Base-by-base conservation (phyloP, 2,329 filamentous ascomycete species). In the Aspergillus melleus region DNA sequence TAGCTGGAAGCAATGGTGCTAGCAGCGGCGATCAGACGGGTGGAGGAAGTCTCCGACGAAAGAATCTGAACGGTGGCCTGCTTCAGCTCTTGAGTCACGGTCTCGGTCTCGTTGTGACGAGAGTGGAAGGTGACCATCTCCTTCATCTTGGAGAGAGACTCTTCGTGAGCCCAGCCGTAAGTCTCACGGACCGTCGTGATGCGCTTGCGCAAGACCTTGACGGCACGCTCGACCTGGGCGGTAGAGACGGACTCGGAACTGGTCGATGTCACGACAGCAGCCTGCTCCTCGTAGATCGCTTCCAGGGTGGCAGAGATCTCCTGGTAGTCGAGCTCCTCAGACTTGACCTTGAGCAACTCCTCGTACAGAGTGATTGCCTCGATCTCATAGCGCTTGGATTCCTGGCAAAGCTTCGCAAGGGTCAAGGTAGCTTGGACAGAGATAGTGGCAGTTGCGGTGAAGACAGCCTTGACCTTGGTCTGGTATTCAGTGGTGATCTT, bases 141-240 rank as follows among this genome's bases (percentile, higher is more conserved):
- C 44, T 72, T 68, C 63, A 79, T 66, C 58, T 75, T 69, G 6
- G 69, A 67, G 6, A 79, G 66, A 8, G 74, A 74, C 60, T 75
- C 73, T 60, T 76, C 74, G 39, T 78, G 75, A 6, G 74, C 74
- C 72, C 75, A 79, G 8, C 74, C 74, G 39, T 77, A 68, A 11
- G 63, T 70, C 55, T 73, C 60, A 10, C 73, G 75, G 2, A 72
- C 59, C 5, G 66, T 64, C 0, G 61, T 64, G 39, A 74, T 65
- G 6, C 75, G 74, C 54, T 73, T 70, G 20, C 59, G 66, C 26
- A 74, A 62, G 16, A 77, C 64, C 22, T 60, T 68, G 24, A 73
- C 64, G 3, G 70, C 72, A 19, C 67, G 69, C 5, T 74, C 66
- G 6, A 74, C 55, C 54, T 76, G 73, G 1, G 62, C 52, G 3